Evolutionary conservation across 441 rosid species (phyloP), one percentile per base, ranked within the genome.

Genomic region (Biscutella laevigata): DNA sequence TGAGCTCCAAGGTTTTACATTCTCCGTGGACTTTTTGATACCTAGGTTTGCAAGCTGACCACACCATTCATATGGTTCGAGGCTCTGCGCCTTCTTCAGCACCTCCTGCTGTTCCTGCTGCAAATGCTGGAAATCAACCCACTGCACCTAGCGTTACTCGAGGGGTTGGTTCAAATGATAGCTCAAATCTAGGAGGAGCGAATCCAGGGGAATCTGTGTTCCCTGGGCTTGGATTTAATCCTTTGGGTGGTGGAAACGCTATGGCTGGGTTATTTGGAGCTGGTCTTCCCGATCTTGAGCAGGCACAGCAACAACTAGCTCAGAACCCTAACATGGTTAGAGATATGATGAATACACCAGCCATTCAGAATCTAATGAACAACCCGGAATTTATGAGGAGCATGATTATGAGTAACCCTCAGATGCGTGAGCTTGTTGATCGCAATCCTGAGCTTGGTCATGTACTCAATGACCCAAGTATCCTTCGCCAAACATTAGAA

Each of bases 1-100:
- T 34, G 38, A 13, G 5, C 24, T 7, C 6, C 43, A 61, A 30
- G 34, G 7, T 22, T 62, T 43, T 34, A 2, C 6, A 2, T 55
- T 64, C 25, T 24, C 35, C 57, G 51, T 57, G 57, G 28, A 35
- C 19, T 33, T 13, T 57, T 30, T 50, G 37, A 3, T 46, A 14
- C 15, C 0, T 48, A 86, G 92, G 92, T 48, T 38, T 87, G 74
- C 83, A 78, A 75, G 95, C 86, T 54, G 92, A 87, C 68, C 95
- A 87, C 42, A 82, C 89, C 15, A 62, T 87, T 42, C 95, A 87
- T 61, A 74, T 87, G 89, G 95, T 87, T 61, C 73, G 85, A 19
- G 89, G 95, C 25, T 78, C 71, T 66, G 69, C 80, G 1, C 70
- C 78, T 7, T 53, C 80, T 60, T 59, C 83, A 44, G 56, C 84